phyloP scores from a whole-genome alignment of 768 basidiomycete species.

The Macrolepiota fuliginosa region DNA sequence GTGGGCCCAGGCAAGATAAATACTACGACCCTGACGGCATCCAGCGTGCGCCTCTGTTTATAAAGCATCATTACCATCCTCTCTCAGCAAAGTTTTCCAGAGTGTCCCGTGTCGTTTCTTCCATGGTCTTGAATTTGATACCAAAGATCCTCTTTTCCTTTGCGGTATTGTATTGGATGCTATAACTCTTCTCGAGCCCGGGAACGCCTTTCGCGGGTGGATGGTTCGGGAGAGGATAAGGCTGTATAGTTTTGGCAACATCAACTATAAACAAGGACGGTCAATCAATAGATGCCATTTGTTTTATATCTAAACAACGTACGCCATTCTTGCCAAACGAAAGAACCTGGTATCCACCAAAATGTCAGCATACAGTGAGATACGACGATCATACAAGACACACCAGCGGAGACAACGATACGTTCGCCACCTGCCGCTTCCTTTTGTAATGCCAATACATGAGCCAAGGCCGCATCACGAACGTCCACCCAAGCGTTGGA shows the following conservation, averaged over 20 bases:
- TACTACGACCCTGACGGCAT: too few species aligned
- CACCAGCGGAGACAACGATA: slow-evolving; percentile 46
- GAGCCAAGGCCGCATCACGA: slow-evolving; percentile 55
- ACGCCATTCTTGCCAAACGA: slow-evolving; percentile 36
- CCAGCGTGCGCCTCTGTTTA: background rate
- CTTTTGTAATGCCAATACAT: slow-evolving; percentile 49
- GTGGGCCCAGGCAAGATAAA: too few species aligned
- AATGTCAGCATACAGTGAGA: too few species aligned
- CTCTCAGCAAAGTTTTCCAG: slow-evolving; percentile 28
- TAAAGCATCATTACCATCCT: slow-evolving; percentile 24
- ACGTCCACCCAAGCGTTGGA: slow-evolving; percentile 45
- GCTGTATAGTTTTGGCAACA: slow-evolving; percentile 24
- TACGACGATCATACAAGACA: background rate
- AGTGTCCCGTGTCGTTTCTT: slow-evolving; percentile 29
- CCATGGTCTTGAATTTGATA: slow-evolving; percentile 26
- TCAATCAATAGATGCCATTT: background rate
- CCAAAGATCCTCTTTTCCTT: slow-evolving; percentile 30
- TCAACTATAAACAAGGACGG: slow-evolving; percentile 24
- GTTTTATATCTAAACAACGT: slow-evolving; percentile 13
- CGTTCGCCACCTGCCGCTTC: slow-evolving; percentile 54
- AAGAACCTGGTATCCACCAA: slow-evolving; percentile 16
- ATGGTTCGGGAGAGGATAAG: slow-evolving; percentile 22
- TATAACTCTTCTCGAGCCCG: slow-evolving; percentile 18
- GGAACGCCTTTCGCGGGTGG: slow-evolving; percentile 27
- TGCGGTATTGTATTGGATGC: slow-evolving; percentile 22